Percentiles rank a stretch among this genome's conserved stretches.
Conservation (phyloP, 148 eudicot genomes). For the Chenopodium berlandieri region DNA sequence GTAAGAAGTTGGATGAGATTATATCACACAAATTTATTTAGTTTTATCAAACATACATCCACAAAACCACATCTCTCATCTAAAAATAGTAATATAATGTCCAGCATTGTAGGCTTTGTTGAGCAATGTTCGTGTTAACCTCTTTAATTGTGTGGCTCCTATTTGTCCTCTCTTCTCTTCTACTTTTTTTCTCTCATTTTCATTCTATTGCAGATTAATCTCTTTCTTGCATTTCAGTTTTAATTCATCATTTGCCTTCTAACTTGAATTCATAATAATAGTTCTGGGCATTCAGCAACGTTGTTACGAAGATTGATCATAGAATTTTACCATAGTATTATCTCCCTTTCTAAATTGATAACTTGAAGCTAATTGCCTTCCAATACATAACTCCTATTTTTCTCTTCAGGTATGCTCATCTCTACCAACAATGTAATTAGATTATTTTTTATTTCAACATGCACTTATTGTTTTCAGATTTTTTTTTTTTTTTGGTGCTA, state of each 20-base stretch:
- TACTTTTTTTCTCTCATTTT: not conserved
- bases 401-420: slow-evolving; percentile 13
- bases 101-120: not conserved
- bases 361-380: not conserved
- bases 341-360: not conserved
- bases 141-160: slow-evolving; percentile 4
- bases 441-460: not conserved
- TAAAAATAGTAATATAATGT: not conserved
- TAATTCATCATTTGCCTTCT: not conserved
- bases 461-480: not conserved
- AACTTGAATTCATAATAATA: not conserved
- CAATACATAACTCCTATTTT: not conserved
- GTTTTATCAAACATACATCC: too few relatives aligned
- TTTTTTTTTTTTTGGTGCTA: not conserved
- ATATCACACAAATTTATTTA: too few relatives aligned
- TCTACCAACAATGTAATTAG: not conserved
- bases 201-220: too few relatives aligned
- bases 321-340: not conserved
- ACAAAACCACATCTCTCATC: not conserved
- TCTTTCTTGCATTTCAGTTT: not conserved
- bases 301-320: not conserved
- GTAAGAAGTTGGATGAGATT: not conserved
- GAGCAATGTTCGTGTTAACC: not conserved
- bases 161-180: not conserved
- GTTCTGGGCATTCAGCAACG: not conserved